Evolutionary conservation across 148 eudicot genomes (phyloP).

Genomic region (Gaultheria prostrata): DNA sequence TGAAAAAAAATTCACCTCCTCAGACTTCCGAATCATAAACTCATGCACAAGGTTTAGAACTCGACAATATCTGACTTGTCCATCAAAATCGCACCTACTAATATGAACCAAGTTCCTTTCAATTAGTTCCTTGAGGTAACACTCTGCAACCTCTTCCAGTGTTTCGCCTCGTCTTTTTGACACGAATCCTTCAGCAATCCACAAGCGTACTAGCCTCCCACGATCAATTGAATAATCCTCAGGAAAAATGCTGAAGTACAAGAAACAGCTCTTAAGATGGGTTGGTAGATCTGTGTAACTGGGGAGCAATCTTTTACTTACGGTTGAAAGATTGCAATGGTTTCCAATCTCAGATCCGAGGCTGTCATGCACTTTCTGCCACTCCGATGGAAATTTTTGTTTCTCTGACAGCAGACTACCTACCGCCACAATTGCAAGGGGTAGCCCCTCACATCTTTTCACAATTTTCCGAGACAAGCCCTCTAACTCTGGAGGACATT

Average conservation of each 20-base stretch:
- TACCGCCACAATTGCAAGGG: conserved; percentile 28
- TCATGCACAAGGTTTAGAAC: conserved; percentile 21
- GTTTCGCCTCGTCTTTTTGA: not conserved
- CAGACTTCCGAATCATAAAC: conserved; percentile 21
- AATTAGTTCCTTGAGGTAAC: no score
- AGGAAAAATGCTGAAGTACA: no score
- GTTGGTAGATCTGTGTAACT: no score
- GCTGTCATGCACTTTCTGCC: no score
- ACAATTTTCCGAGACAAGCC: conserved; percentile 18
- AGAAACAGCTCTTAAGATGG: no score
- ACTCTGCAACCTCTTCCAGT: conserved; percentile 21
- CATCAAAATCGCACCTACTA: no score
- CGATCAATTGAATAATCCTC: no score
- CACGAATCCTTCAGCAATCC: not conserved
- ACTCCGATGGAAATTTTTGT: no score
- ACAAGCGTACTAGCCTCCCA: no score
- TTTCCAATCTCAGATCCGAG: conserved; percentile 3
- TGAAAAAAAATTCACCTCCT: no score
- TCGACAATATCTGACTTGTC: conserved; percentile 16
- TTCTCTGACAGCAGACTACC: no score
- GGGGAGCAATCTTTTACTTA: not conserved
- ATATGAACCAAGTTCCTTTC: no score
- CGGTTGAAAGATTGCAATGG: not conserved
- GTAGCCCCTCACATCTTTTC: conserved; percentile 42
- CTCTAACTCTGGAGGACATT: conserved; percentile 17